phyloP scores from a whole-genome alignment of 1,284 basidiomycete genomes.

The Omphalotus olearius region DNA sequence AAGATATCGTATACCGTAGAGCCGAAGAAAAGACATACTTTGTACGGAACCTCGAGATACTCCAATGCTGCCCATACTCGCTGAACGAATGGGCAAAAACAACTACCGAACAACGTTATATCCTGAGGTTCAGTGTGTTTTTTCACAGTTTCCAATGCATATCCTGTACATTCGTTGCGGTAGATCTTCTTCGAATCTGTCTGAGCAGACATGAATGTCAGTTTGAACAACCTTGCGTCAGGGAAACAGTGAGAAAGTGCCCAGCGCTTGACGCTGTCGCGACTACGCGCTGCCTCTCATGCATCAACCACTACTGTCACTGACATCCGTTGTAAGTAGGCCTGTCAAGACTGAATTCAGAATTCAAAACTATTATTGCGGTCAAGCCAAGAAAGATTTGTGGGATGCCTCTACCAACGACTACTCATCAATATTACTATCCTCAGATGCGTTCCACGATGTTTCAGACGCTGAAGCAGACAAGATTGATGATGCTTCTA shows the following conservation, averaged over 20 bases:
- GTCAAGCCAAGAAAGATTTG: too few relatives aligned
- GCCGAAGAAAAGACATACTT: conserved; percentile 30
- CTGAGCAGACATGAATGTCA: conserved; percentile 24
- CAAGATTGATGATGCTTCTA: background rate
- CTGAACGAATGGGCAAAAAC: conserved; percentile 76
- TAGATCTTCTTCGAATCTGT: conserved; percentile 46
- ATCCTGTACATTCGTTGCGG: conserved; percentile 54
- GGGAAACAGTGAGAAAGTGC: too few relatives aligned
- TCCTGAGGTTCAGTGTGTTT: conserved; percentile 39
- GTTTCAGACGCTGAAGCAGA: too few relatives aligned
- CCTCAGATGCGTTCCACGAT: background rate
- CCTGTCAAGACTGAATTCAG: too few relatives aligned
- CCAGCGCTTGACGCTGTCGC: too few relatives aligned
- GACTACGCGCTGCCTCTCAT: too few relatives aligned
- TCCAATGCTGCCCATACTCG: conserved; percentile 68
- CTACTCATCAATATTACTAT: background rate
- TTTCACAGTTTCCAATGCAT: conserved; percentile 52
- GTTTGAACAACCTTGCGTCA: too few relatives aligned
- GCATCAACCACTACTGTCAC: too few relatives aligned
- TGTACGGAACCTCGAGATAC: conserved; percentile 57
- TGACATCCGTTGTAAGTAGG: too few relatives aligned
- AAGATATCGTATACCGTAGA: background rate
- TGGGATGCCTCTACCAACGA: background rate
- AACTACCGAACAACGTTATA: conserved; percentile 65
- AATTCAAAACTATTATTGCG: too few relatives aligned